A percentile compares a stretch with the other conserved stretches of the same genome.
These are phyloP conservation scores for Fusarium sarcochroum DNA, from an alignment of 2,329 filamentous ascomycete species.

Conservation along the genomic window DNA sequence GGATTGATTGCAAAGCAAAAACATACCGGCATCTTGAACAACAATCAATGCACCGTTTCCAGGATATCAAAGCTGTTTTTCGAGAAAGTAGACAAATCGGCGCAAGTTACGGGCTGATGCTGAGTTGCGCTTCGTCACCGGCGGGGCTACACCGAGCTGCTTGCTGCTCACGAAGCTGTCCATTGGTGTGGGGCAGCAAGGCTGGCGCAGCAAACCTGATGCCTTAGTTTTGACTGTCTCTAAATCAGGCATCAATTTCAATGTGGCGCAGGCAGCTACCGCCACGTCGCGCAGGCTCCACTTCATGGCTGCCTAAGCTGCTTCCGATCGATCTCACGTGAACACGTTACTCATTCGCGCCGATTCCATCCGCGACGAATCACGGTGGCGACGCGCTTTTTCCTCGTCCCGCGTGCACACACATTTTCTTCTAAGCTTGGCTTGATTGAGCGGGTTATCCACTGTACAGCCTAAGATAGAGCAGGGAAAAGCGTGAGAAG, in stretches of 20 bases:
- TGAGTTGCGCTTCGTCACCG: constrained; percentile 49
- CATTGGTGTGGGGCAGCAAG: constrained; percentile 50
- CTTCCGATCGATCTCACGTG: constrained; percentile 51
- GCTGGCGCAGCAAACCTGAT: constrained; percentile 34
- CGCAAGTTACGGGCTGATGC: constrained; percentile 41
- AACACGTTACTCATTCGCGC: constrained; percentile 55
- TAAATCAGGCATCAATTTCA: constrained; percentile 37
- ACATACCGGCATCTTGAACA: constrained; percentile 64
- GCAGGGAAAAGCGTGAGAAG: constrained; percentile 28
- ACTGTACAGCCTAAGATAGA: constrained; percentile 28
- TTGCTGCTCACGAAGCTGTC: constrained; percentile 51
- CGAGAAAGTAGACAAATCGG: constrained; percentile 28
- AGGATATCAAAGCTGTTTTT: constrained; percentile 42
- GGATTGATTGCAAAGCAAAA: neutral
- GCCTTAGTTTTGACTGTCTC: constrained; percentile 32
- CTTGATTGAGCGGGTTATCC: constrained; percentile 19
- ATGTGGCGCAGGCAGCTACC: constrained; percentile 38
- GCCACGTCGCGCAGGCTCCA: constrained; percentile 30
- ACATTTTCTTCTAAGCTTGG: constrained; percentile 13
- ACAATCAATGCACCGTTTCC: constrained; percentile 38
- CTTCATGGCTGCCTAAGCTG: constrained; percentile 51
- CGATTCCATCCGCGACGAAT: constrained; percentile 36
- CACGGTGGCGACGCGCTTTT: constrained; percentile 44
- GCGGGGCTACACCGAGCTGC: constrained; percentile 49
- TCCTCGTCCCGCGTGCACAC: constrained; percentile 34